Base-by-base conservation (phyloP, 2,329 filamentous ascomycete species). In the Penicillium olsonii region DNA sequence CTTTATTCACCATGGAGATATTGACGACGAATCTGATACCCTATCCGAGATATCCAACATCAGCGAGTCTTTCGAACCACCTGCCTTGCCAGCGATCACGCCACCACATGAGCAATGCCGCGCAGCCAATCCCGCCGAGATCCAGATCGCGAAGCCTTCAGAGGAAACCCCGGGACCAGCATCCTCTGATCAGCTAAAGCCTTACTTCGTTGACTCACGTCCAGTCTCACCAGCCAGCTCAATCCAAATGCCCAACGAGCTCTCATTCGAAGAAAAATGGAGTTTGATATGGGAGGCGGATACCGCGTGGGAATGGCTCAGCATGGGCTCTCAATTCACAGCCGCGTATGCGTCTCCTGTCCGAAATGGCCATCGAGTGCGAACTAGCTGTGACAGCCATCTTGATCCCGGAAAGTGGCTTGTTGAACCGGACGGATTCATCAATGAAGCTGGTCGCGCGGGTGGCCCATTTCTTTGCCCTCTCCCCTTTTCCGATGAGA, bases 311-410 rank as follows among this genome's bases (percentile, higher is more conserved):
- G 22, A 24, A 4, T 24, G 4, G 0, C 19, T 33, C 0, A 18
- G n/a, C 29, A 4, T 31, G 7, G 41, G 41, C 11, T 43, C 41
- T 12, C 41, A 37, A 6, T 2, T 2, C 4, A 2, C 5, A 8
- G 41, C 41, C n/a, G 41, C 41, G 3, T 43, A 35, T 4, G 41
- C 31, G 5, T 43, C 41, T n/a, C 11, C 41, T 19, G 4, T 27
- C 6, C 20, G 5, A 7, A 12, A 43, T 26, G 41, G 31, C 2
- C 6, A 7, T 12, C 41, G 41, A 22, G 1, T 26, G 12, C 31
- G 31, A 15, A 37, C 31, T n/a, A 43, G 41, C 15, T 43, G 41
- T 27, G 41, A 43, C 10, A 43, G 41, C n/a, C 24, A 35, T 5
- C 2, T 35, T 17, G 41, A 43, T 11, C 9, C 18, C 4, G 41